A percentile compares a stretch with the other conserved stretches of the same genome.
Evolutionary conservation across 148 eudicot genomes (phyloP).

Genomic region (Spergularia bocconei): DNA sequence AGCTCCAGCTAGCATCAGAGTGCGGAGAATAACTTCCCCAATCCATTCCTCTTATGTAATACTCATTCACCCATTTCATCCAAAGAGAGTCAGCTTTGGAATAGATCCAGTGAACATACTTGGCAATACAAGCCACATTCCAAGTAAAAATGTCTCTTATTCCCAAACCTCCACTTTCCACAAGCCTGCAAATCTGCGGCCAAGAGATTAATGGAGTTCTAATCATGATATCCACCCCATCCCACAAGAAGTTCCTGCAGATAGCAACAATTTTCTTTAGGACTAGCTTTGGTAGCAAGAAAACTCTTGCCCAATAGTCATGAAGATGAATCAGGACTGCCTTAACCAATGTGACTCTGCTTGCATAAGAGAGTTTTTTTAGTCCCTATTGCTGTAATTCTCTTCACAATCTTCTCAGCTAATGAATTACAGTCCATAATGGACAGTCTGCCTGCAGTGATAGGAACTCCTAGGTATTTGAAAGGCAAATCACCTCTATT

Average conservation of each 20-base stretch:
- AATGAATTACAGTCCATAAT: not conserved
- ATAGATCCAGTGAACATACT: not conserved
- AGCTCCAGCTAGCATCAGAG: not conserved
- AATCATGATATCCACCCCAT: not conserved
- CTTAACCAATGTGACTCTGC: not conserved
- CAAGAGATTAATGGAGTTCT: not conserved
- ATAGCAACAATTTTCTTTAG: not conserved
- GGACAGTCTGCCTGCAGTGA: not conserved
- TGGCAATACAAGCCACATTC: too few species aligned
- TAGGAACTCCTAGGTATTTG: not conserved
- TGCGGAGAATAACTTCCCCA: too few species aligned
- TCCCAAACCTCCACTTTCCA: not conserved
- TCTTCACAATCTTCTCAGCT: not conserved
- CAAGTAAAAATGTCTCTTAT: not conserved
- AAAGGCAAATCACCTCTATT: too few species aligned
- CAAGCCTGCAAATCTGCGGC: not conserved
- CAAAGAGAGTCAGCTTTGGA: not conserved
- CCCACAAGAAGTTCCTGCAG: not conserved
- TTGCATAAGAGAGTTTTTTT: too few species aligned
- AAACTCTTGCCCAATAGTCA: not conserved
- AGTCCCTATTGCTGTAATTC: not conserved
- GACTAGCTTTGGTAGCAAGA: not conserved
- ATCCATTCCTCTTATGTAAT: not conserved
- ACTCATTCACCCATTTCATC: not conserved
- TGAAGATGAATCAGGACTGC: not conserved